Evolutionary conservation across 1,284 basidiomycete species (phyloP), one percentile per base, ranked within the genome.

Genomic region (Ceratobasidium papillatum): DNA sequence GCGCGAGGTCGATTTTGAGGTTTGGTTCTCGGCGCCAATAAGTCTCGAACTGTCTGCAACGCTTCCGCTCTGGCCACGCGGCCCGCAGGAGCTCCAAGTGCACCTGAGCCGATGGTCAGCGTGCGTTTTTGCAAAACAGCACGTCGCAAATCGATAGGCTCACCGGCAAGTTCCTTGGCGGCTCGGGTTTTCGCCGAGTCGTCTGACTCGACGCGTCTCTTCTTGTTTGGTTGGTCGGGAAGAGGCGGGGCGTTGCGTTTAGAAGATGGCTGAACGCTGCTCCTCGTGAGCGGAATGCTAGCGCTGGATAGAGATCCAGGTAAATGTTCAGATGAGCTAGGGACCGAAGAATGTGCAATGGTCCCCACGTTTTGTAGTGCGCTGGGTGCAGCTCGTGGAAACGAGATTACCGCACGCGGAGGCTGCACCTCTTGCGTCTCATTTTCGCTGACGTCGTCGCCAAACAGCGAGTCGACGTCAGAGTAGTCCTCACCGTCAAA

Each of bases 341-440:
- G 66, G 66, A 69, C 66, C 66, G 66, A 36, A 92, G 91, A 91
- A 92, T 92, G 92, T 93, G 92, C 92, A 93, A 93, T 93, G 91
- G 92, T 91, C 91, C 91, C 92, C 91, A 94, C 92, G 88, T 94
- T 93, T 92, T 92, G 77, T 77, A 74, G 58, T 58, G 34, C 17
- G 25, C 27, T 52, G 22, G 66, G 36, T 25, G 54, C n/a, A n/a
- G n/a, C 66, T 58, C 66, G 66, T 25, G 66, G 66, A 58, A 69
- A 58, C 47, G 34, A 54, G 51, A 69, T 69, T 22, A 69, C 47
- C 38, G 66, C 38, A 27, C 66, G 54, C 3, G 52, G 51, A 27
- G 59, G n/a, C 22, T 56, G 52, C 14, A 17, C 1, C 3, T 56
- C 22, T 30, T 41, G 66, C 7, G 22, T 47, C 12, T 58, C 38